Conservation (phyloP, 2,329 filamentous ascomycete genomes). For the Elsinoe arachidis region DNA sequence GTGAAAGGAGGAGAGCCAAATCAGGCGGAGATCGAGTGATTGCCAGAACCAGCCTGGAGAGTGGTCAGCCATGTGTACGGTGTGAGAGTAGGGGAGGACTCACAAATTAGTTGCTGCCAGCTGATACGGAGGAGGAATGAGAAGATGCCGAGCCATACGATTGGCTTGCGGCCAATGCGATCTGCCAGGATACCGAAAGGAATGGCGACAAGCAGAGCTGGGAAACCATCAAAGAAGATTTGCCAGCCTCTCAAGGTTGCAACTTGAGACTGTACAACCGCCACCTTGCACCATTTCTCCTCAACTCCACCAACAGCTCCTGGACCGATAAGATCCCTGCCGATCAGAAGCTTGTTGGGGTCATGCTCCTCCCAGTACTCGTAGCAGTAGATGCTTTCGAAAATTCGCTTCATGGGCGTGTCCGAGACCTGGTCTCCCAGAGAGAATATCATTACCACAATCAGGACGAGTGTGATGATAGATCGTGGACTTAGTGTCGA, state of each 20-base stretch:
- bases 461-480: constrained; percentile 23
- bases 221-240: constrained; percentile 39
- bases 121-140: constrained; percentile 19
- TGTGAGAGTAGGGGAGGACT: neutral
- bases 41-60: constrained; percentile 27
- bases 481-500: neutral
- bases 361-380: constrained; percentile 37
- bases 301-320: constrained; percentile 26
- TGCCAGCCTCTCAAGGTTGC: constrained; percentile 45
- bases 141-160: constrained; percentile 23
- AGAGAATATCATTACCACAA: constrained; percentile 38
- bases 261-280: constrained; percentile 43
- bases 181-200: constrained; percentile 31
- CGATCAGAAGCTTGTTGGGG: constrained; percentile 23
- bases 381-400: constrained; percentile 48
- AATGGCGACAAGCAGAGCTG: constrained; percentile 28
- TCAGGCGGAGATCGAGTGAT: constrained; percentile 24
- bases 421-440: constrained; percentile 32
- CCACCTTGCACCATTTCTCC: constrained; percentile 42
- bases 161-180: constrained; percentile 26
- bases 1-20: constrained; percentile 26
- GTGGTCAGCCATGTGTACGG: neutral
- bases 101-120: constrained; percentile 27
- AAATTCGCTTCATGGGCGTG: constrained; percentile 42
- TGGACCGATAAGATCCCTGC: constrained; percentile 22